Evolutionary conservation across 306 rosid species (phyloP), one percentile per base, ranked within the genome.

Genomic region (Prunus dulcis): DNA sequence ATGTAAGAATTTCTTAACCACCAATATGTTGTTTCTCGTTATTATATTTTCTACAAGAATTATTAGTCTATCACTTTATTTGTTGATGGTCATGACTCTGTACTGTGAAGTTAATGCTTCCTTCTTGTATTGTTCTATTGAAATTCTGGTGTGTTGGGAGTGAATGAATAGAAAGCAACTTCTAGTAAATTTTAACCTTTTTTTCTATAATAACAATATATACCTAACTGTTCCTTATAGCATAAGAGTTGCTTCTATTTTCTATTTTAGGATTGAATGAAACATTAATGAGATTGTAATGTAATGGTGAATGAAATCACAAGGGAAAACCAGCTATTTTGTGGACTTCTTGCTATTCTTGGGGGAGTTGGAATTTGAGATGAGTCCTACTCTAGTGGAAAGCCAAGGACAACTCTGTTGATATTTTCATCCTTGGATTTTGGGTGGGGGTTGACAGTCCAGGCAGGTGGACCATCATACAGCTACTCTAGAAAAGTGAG

Each of bases 1-100:
- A 82, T 95, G 99, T 95, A 89, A 88, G 83, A 86, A 13, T 62
- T 53, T 75, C 38, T 64, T 76, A 60, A 34, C 64, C 2, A 12
- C 20, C 2, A 32, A 15, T 80, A 71, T 78, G 38, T 18, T 9
- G 20, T 72, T 22, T 52, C 22, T 66, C 58, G 9, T 22, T 46
- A 22, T 73, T 14, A 12, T 51, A 3, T 66, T 69, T 32, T 67
- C 18, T 75, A n/a, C 34, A 71, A 30, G 19, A 34, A 22, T 72
- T 19, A 11, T 17, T 9, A 4, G 1, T 22, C 15, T 41, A 28
- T 19, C 11, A 12, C 55, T 9, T 71, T 15, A 19, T 12, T 72
- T 12, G 46, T 23, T 47, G 51, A 15, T 18, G 46, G n/a, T 64
- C 28, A 1, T 55, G 20, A n/a, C 71, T 71, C 38, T 49, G 18